Base-by-base conservation (phyloP, 768 basidiomycete genomes). In the Lactarius indigo region DNA sequence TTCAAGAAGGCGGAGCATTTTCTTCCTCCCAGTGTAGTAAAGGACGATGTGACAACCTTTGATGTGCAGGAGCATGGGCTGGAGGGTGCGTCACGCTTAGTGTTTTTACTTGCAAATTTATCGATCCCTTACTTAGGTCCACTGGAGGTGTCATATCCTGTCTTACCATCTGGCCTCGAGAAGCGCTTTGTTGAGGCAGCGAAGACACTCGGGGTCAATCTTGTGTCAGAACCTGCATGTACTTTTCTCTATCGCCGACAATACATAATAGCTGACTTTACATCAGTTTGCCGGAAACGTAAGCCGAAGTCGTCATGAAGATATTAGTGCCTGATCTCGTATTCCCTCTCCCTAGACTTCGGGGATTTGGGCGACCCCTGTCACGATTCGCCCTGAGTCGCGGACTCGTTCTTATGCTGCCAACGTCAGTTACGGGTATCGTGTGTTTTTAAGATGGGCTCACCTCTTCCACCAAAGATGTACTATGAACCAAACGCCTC, bases 401-500 rank as follows among this genome's bases (percentile, higher is more conserved):
- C 61, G 65, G 26, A 66, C 57, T 23, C 39, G 65, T 17, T 44
- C 68, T 18, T 69, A 69, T n/a, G 31, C 65, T 26, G 65, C 68
- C 10, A 69, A 69, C 39, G 68, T 69, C 23, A 5, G 68, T 63
- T 23, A 28, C 17, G 10, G 4, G n/a, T 23, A 13, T 57, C 15
- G 4, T 28, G 7, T 33, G n/a, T 26, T 5, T 33, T 26, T 1
- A 28, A 12, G 15, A 20, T 5, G 26, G 15, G 41, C 35, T 68
- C 18, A 52, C 23, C 18, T n/a, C 41, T 26, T 35, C 18, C 12
- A 30, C 37, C 1, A 26, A 52, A 69, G 68, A 59, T 55, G 61
- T 73, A 73, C 56, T 73, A 74, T 31, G 41, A 64, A 39, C 73
- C 73, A 9, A 69, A 72, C 52, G 56, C 66, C 15, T 62, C 64